Base-by-base conservation (phyloP, 1,139 yeast species). In the Geotrichum phurueaensis region DNA sequence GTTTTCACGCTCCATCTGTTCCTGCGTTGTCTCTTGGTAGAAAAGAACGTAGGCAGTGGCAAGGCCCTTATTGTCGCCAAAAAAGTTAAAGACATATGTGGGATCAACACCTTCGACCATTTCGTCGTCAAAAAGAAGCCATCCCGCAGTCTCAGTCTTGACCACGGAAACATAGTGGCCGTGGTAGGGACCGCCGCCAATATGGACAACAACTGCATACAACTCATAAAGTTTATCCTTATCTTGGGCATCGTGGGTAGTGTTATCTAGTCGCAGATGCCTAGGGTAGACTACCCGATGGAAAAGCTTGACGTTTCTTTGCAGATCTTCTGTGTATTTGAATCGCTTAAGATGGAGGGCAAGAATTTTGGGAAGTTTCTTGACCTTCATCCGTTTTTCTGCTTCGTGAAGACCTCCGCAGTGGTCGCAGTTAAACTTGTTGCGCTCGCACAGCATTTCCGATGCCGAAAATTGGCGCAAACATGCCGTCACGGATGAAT, bases 181-280 rank as follows among this genome's bases (percentile, higher is more conserved):
- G 74, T 92, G 97, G 78, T 91, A 91, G 1, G 98, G 97, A 0
- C 98, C 98, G 2, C 97, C 96, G 3, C 99, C 99, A 68, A 94
- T 86, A 70, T 94, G 99, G 23, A 94, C 91, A 25, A 94, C 95
- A 52, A 92, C 85, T 0, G 95, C 91, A 64, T 85, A 87, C 58
- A 94, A 76, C 68, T 91, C 97, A 70, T 91, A 94, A 33, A 86
- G 79, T 66, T 82, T 84, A 64, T 81, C 84, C 54, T 77, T 76
- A 56, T 76, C 74, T 23, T 73, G 69, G 12, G 77, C 76, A 64
- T 83, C 84, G 59, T 79, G 84, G 1, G 92, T 84, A 25, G 95
- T 88, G 68, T 90, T 89, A 70, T 87, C 85, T 49, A 92, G 81
- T 39, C 92, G 78, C 61, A 94, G 76, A 56, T 81, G 82, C 67